These are phyloP conservation scores for Pythium chondricola DNA, from an alignment of 352 stramenopile species.

Conservation along the genomic window DNA sequence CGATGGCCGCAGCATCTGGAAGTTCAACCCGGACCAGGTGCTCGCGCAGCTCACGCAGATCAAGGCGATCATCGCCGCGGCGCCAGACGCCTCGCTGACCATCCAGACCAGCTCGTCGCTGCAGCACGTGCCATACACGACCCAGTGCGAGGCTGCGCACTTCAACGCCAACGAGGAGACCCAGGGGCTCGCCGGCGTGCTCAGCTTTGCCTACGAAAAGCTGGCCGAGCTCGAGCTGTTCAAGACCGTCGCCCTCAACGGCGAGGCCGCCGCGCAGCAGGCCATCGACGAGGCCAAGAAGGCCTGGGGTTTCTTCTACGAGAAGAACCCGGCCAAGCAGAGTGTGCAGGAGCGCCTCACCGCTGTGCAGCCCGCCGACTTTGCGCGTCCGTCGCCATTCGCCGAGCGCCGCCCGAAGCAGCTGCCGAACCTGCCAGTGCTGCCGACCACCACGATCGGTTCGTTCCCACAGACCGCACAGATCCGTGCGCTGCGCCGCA, in stretches of 20 bases:
- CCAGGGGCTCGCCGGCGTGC: constrained; percentile 59
- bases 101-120: constrained; percentile 88
- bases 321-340: constrained; percentile 77
- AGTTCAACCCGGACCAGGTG: constrained; percentile 70
- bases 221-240: constrained; percentile 82
- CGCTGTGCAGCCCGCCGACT: constrained; percentile 63
- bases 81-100: constrained; percentile 43
- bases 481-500: constrained; percentile 58
- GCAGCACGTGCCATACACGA: constrained; percentile 89
- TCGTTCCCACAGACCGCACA: constrained; percentile 92
- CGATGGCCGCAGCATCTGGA: constrained; percentile 89
- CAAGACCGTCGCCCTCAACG: constrained; percentile 60
- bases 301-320: constrained; percentile 64
- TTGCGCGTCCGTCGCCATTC: constrained; percentile 80
- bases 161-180: constrained; percentile 63
- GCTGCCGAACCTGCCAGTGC: constrained; percentile 57
- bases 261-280: constrained; percentile 39
- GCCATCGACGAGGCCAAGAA: constrained; percentile 59
- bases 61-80: constrained; percentile 46
- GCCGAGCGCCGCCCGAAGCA: constrained; percentile 65
- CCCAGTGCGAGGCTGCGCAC: constrained; percentile 55
- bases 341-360: constrained; percentile 51
- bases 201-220: constrained; percentile 90
- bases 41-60: constrained; percentile 46
- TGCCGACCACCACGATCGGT: constrained; percentile 92